Evolutionary conservation across 495 filamentous ascomycete genomes (phyloP).

Genomic region (Xylaria longipes): DNA sequence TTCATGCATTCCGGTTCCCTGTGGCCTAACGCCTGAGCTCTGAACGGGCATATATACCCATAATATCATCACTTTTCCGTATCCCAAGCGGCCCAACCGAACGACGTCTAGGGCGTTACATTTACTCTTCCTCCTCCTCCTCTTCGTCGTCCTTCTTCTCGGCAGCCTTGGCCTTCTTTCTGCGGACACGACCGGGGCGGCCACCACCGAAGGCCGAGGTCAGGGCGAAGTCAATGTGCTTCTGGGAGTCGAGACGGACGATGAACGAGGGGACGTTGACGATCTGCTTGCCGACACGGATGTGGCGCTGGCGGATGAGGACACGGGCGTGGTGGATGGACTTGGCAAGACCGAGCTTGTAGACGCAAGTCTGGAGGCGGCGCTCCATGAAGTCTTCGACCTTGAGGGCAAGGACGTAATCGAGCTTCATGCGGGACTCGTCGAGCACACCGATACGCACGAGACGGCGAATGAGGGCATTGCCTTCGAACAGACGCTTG

Average conservation of each 20-base stretch:
- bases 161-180: conserved; percentile 98
- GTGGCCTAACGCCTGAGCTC: conserved; percentile 47
- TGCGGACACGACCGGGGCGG: conserved; percentile 92
- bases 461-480: conserved; percentile 99
- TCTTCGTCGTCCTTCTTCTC: conserved; percentile 86
- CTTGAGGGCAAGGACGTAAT: conserved; percentile 99
- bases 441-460: conserved; percentile 99
- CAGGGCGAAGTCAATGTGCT: conserved; percentile 99
- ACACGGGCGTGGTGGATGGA: conserved; percentile 99
- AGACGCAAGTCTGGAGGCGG: conserved; percentile 98
- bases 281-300: conserved; percentile 99
- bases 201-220: conserved; percentile 97
- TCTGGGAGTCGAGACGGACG: conserved; percentile 99
- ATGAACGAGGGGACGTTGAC: conserved; percentile 99
- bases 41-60: conserved; percentile 34
- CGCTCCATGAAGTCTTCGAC: conserved; percentile 99
- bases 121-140: conserved; percentile 88
- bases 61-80: conserved; percentile 49
- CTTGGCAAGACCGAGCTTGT: conserved; percentile 99
- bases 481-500: conserved; percentile 99
- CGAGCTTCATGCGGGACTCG: conserved; percentile 99
- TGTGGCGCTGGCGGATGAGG: conserved; percentile 97
- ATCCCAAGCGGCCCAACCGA: conserved; percentile 44
- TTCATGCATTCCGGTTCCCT: conserved; percentile 47
- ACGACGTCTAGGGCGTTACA: conserved; percentile 37